Evolutionary conservation across 352 stramenopile species (phyloP).

Genomic region (Phytophthora uliginosa): DNA sequence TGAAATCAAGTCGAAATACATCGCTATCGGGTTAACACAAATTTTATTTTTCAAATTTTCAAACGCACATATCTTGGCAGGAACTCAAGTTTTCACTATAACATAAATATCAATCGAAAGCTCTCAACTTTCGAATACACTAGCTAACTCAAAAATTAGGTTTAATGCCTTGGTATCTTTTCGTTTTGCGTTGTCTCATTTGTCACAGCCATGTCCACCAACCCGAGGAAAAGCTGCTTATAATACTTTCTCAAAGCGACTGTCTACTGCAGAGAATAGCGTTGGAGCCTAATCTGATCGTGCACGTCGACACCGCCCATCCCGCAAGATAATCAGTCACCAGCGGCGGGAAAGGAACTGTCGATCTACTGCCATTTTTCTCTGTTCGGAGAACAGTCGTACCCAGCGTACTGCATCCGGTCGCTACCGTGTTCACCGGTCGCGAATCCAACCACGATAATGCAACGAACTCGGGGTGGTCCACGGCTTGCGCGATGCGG

Average conservation of each 20-base stretch:
- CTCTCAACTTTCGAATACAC: too few species aligned
- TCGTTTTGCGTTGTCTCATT: neutral
- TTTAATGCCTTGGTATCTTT: too few species aligned
- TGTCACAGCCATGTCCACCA: neutral
- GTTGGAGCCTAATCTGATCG: neutral
- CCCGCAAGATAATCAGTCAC: neutral
- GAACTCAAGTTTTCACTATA: too few species aligned
- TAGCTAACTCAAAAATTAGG: too few species aligned
- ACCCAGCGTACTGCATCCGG: neutral
- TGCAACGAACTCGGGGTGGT: slow-evolving; percentile 16
- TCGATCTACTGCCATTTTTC: neutral
- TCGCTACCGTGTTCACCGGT: neutral
- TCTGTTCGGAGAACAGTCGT: neutral
- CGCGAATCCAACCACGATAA: slow-evolving; percentile 21
- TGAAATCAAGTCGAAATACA: too few species aligned
- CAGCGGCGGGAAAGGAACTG: neutral
- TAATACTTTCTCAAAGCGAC: neutral
- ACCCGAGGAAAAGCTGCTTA: neutral
- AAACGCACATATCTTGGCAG: too few species aligned
- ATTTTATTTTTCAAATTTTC: too few species aligned
- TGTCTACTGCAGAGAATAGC: neutral
- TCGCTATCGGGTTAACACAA: too few species aligned
- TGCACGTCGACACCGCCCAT: neutral
- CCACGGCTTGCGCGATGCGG: slow-evolving; percentile 8
- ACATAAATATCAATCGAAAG: too few species aligned